Conservation (phyloP, 2,329 filamentous ascomycete species). For the Botrytis fragariae region DNA sequence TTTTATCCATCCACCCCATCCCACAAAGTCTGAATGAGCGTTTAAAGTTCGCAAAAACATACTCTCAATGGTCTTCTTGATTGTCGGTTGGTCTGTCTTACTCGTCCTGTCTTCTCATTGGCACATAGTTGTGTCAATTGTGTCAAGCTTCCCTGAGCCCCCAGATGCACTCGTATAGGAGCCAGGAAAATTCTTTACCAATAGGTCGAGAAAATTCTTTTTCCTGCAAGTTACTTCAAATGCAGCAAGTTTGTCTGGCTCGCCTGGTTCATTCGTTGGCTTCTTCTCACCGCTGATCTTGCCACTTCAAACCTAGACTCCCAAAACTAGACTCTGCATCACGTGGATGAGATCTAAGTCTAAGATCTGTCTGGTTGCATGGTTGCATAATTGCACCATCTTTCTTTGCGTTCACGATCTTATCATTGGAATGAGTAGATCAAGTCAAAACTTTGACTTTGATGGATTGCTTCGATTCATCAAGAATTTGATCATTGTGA, state of each 20-base stretch:
- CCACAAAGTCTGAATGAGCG: background rate
- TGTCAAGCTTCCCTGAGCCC: background rate
- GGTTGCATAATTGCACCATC: background rate
- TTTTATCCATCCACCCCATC: background rate
- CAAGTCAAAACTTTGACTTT: constrained; percentile 6
- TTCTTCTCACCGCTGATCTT: constrained; percentile 12
- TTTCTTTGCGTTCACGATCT: background rate
- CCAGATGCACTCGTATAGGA: background rate
- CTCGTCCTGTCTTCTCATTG: background rate
- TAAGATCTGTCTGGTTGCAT: background rate
- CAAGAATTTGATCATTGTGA: background rate
- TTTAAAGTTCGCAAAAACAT: background rate
- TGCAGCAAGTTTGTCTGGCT: constrained; percentile 4
- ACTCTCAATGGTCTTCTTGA: background rate
- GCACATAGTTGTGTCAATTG: constrained; percentile 8
- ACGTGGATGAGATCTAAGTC: constrained; percentile 2
- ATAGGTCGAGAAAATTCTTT: background rate
- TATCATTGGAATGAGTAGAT: background rate
- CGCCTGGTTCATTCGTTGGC: background rate
- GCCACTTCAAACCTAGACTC: background rate
- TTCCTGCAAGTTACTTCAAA: constrained; percentile 13
- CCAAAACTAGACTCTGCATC: background rate
- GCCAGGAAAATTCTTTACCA: background rate
- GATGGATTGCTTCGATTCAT: background rate
- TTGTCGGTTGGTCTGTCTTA: background rate